Conservation (phyloP, 2,329 filamentous ascomycete genomes). For the Lecanoromycetidae sp. region DNA sequence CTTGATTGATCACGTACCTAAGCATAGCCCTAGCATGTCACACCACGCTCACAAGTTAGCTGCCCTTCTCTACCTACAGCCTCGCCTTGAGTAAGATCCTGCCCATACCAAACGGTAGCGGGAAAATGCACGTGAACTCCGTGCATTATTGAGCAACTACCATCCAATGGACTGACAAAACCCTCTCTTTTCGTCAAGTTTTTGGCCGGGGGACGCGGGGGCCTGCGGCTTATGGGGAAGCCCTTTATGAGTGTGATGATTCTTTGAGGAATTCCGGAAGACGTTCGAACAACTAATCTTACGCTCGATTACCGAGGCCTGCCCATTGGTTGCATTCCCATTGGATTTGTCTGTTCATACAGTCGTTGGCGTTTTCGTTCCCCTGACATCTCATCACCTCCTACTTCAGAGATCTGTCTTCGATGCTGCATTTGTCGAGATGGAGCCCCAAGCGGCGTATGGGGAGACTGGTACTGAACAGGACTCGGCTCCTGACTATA, state of each 20-base stretch:
- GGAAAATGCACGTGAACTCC: too few relatives aligned
- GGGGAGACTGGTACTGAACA: constrained; percentile 25
- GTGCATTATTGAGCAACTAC: too few relatives aligned
- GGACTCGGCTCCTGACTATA: constrained; percentile 27
- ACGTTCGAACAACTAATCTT: neutral
- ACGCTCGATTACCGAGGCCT: constrained; percentile 13
- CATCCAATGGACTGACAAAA: too few relatives aligned
- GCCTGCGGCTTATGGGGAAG: too few relatives aligned
- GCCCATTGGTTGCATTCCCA: constrained; percentile 16
- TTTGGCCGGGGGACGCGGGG: too few relatives aligned
- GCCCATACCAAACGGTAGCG: too few relatives aligned
- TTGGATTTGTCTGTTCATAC: constrained; percentile 29
- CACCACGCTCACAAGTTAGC: too few relatives aligned
- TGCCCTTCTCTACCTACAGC: too few relatives aligned
- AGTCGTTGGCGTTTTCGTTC: constrained; percentile 48
- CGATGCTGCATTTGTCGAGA: constrained; percentile 33
- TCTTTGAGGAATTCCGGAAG: neutral
- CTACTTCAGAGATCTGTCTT: constrained; percentile 50
- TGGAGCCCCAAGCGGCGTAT: constrained; percentile 26
- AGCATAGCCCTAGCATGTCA: too few relatives aligned
- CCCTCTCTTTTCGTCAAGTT: too few relatives aligned
- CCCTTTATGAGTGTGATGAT: neutral
- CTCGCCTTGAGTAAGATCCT: too few relatives aligned
- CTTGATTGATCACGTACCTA: too few relatives aligned
- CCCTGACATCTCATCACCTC: constrained; percentile 37